Conservation (phyloP, 1,139 yeast species). For the Candida frijolesensis region DNA sequence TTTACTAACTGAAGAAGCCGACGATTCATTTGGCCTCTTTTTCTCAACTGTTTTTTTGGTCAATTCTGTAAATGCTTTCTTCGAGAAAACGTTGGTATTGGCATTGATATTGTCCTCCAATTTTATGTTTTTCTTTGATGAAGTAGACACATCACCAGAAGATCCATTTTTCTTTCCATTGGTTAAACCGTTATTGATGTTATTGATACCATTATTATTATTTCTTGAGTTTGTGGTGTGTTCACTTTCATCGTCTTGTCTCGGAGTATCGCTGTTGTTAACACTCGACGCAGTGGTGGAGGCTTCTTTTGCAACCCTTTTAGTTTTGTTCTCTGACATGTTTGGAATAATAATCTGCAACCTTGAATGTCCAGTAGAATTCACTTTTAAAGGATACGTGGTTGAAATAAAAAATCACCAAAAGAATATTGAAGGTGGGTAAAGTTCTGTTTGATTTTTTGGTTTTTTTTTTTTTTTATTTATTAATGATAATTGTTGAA, state of each 20-base stretch:
- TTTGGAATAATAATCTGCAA: background rate
- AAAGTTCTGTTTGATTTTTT: background rate
- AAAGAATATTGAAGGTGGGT: background rate
- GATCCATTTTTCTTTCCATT: background rate
- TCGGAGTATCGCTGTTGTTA: background rate
- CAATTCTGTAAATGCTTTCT: slow-evolving; percentile 1
- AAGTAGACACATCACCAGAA: background rate
- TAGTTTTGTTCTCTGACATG: slow-evolving; percentile 3
- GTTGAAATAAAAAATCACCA: background rate
- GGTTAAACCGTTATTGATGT: background rate
- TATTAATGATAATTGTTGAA: background rate
- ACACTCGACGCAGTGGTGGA: background rate
- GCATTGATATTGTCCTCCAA: background rate
- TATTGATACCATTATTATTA: background rate
- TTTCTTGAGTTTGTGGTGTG: background rate
- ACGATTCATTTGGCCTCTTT: slow-evolving; percentile 5
- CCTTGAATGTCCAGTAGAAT: background rate
- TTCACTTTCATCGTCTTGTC: background rate
- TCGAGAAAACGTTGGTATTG: background rate
- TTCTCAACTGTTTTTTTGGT: slow-evolving; percentile 1
- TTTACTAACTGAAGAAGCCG: slow-evolving; percentile 5
- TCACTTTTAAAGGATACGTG: too few relatives aligned
- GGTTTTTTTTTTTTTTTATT: background rate
- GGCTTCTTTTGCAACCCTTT: background rate
- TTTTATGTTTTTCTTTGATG: background rate